Percentiles rank a stretch among this genome's conserved stretches.
These are phyloP conservation scores for Mortierella claussenii DNA, from an alignment of 192 early-diverging fungal species.

Conservation along the genomic window DNA sequence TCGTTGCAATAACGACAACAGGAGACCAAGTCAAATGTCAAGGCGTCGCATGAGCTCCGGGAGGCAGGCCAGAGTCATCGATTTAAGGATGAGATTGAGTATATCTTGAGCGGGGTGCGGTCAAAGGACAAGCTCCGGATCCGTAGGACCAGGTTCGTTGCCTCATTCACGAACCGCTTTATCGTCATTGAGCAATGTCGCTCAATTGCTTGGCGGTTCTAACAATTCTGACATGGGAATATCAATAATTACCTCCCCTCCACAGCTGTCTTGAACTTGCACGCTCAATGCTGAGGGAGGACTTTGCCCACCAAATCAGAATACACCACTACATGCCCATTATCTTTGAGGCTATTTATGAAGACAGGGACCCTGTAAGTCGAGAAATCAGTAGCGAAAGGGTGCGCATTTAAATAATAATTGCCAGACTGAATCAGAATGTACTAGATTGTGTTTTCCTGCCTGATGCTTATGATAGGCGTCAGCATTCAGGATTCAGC, in stretches of 20 bases:
- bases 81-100: constrained; percentile 71
- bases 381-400: no score
- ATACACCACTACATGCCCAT: constrained; percentile 55
- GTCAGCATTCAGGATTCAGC: constrained; percentile 41
- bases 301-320: constrained; percentile 53
- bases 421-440: no score
- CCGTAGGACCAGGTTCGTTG: constrained; percentile 58
- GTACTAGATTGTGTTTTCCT: constrained; percentile 52
- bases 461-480: constrained; percentile 54
- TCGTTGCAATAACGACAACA: background rate
- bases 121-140: constrained; percentile 55
- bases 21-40: constrained; percentile 49
- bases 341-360: constrained; percentile 41
- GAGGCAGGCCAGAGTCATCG: constrained; percentile 64
- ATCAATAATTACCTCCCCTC: no score
- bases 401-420: no score
- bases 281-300: constrained; percentile 55
- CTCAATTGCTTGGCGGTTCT: no score
- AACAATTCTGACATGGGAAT: no score
- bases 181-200: no score
- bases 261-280: constrained; percentile 62
- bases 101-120: constrained; percentile 64
- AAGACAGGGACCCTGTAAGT: constrained; percentile 56
- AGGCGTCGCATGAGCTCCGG: constrained; percentile 65
- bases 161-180: no score